Evolutionary conservation across 2,329 filamentous ascomycete genomes (phyloP).

Genomic region (Chalaropsis thielavioides): DNA sequence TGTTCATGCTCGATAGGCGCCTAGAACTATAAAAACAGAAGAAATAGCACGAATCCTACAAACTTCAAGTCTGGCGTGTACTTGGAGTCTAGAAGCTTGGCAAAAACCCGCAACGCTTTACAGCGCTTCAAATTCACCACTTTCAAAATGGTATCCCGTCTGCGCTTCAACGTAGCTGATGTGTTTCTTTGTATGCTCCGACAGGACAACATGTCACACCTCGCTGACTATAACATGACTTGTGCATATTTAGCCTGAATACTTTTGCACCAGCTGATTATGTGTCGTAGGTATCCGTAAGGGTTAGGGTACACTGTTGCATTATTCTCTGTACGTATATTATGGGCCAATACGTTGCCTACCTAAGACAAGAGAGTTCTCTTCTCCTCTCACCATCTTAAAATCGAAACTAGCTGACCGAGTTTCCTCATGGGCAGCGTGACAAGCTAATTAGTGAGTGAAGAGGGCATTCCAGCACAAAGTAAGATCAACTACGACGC

Average conservation of each 20-base stretch:
- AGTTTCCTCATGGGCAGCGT: no score
- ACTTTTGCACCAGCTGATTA: not conserved
- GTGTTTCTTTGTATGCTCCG: not conserved
- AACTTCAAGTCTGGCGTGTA: not conserved
- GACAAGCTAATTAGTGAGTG: no score
- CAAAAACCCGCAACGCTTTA: not conserved
- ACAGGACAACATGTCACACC: not conserved
- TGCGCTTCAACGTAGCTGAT: not conserved
- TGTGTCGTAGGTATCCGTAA: not conserved
- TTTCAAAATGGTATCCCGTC: no score
- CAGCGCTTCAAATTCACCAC: no score
- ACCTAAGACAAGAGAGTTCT: no score
- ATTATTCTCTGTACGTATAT: no score
- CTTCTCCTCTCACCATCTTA: no score
- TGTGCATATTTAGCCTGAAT: not conserved
- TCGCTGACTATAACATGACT: not conserved
- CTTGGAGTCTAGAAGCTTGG: not conserved
- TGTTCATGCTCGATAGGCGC: not conserved
- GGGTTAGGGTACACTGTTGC: not conserved
- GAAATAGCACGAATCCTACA: not conserved
- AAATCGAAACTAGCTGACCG: no score
- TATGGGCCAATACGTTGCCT: no score
- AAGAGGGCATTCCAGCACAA: not conserved
- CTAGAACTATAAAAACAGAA: not conserved
- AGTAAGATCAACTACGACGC: no score